Conservation (phyloP, 192 early-diverging fungal species). For the Rhizophagus clarus region DNA sequence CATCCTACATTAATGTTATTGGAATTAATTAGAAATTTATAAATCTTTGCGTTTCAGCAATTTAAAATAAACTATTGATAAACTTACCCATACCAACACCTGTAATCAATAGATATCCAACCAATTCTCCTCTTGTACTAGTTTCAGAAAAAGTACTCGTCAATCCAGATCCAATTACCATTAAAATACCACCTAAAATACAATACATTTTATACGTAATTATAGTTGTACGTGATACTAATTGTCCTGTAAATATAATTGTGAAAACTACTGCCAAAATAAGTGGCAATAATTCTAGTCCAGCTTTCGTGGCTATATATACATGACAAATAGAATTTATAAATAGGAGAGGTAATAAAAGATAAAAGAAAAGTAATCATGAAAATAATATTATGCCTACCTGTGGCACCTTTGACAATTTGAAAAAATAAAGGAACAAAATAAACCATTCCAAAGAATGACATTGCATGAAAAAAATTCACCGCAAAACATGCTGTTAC, state of each 20-base stretch:
- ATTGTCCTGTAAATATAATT: conserved; percentile 63
- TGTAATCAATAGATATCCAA: conserved; percentile 65
- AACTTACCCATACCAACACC: conserved; percentile 72
- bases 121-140: conserved; percentile 49
- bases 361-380: background rate
- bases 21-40: background rate
- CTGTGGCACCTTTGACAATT: conserved; percentile 61
- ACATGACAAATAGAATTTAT: conserved; percentile 28
- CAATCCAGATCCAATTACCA: conserved; percentile 63
- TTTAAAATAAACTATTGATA: background rate
- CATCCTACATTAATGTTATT: conserved; percentile 1
- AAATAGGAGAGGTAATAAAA: background rate
- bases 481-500: conserved; percentile 44
- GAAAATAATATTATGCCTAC: background rate
- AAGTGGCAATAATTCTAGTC: conserved; percentile 76
- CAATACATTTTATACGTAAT: conserved; percentile 61
- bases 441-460: conserved; percentile 59
- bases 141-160: conserved; percentile 51
- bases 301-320: conserved; percentile 60
- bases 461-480: conserved; percentile 46
- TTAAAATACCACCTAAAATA: conserved; percentile 61
- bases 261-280: conserved; percentile 67
- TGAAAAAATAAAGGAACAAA: conserved; percentile 78
- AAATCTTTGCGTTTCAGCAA: background rate
- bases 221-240: conserved; percentile 57